Evolutionary conservation across 2,329 filamentous ascomycete genomes (phyloP).

Genomic region (Dactylellina parvicollis): DNA sequence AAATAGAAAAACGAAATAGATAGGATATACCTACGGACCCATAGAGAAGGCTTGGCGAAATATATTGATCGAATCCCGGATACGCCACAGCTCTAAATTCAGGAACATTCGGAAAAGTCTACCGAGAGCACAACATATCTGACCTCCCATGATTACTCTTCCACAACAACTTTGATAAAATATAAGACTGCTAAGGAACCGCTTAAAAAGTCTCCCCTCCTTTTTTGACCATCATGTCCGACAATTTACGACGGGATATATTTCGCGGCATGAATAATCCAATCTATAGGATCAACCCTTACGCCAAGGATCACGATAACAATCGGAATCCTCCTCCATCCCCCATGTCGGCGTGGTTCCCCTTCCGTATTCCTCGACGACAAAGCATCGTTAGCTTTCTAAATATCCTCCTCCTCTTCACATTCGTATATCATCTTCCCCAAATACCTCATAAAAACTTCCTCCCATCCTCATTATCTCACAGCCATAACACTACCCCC

Average conservation of each 20-base stretch:
- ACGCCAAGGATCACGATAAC: constrained; percentile 1
- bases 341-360: background rate
- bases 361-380: constrained; percentile 23
- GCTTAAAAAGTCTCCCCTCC: too few species aligned
- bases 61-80: background rate
- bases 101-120: background rate
- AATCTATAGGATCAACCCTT: constrained; percentile 15
- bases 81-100: background rate
- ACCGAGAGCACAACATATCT: background rate
- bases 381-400: constrained; percentile 21
- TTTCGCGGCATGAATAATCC: constrained; percentile 44
- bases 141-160: too few species aligned
- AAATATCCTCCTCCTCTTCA: constrained; percentile 16
- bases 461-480: background rate
- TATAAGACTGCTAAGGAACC: too few species aligned
- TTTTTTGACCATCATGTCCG: too few species aligned
- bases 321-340: background rate
- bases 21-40: background rate
- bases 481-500: background rate
- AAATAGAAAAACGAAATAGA: background rate
- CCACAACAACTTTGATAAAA: too few species aligned
- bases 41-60: background rate
- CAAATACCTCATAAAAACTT: background rate
- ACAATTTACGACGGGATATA: constrained; percentile 34
- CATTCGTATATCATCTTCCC: constrained; percentile 29